phyloP scores from a whole-genome alignment of 1,284 basidiomycete species.

The Cutaneotrichosporon spelunceum region DNA sequence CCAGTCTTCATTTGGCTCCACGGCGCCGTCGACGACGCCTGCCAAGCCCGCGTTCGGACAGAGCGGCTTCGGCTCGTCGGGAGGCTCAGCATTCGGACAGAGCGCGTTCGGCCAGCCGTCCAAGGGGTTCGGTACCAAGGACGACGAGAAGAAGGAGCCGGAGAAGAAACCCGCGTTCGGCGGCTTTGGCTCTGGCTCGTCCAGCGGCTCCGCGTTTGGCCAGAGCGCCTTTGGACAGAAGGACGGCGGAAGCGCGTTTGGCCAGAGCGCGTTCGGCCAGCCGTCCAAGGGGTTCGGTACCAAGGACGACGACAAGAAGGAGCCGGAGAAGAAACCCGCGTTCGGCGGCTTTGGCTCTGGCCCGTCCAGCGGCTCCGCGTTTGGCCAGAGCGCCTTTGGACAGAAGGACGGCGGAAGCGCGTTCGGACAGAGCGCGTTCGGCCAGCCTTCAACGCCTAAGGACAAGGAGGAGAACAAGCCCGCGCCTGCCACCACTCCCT shows the following conservation, averaged over 20 bases:
- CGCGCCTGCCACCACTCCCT: neutral
- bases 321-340: constrained; percentile 5
- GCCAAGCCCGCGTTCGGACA: constrained; percentile 13
- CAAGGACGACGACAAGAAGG: neutral
- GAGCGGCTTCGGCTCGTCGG: constrained; percentile 13
- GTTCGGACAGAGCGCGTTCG: constrained; percentile 24
- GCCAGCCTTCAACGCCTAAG: neutral
- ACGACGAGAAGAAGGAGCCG: neutral
- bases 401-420: constrained; percentile 3
- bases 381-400: constrained; percentile 18
- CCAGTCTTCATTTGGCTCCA: constrained; percentile 14
- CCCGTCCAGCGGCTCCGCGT: constrained; percentile 8
- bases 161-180: constrained; percentile 13
- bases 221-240: constrained; percentile 13
- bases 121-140: neutral
- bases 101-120: constrained; percentile 14
- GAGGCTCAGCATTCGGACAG: constrained; percentile 16
- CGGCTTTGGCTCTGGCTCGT: constrained; percentile 8
- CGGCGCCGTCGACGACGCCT: constrained; percentile 1
- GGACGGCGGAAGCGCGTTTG: constrained; percentile 13
- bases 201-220: constrained; percentile 16
- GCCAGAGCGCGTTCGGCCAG: constrained; percentile 19
- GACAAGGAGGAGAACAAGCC: neutral
- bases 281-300: neutral
- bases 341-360: constrained; percentile 16